Conservation (phyloP, 2,329 filamentous ascomycete species). For the Scytalidium sp. region DNA sequence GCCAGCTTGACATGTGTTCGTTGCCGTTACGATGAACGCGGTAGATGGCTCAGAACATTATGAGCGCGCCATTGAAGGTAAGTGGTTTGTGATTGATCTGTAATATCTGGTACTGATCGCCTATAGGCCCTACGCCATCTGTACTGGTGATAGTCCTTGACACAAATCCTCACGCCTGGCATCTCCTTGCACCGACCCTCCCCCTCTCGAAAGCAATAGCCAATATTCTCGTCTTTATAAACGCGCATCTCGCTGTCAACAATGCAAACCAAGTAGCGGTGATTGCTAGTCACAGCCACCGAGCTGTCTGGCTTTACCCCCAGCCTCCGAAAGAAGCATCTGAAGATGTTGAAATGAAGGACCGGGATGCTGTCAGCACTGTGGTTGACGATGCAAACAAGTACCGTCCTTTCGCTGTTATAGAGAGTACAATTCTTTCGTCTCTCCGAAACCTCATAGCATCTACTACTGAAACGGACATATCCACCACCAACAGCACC, state of each 20-base stretch:
- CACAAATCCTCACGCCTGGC: conserved; percentile 95
- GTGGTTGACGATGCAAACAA: conserved; percentile 65
- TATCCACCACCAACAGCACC: conserved; percentile 70
- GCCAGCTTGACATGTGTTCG: not conserved
- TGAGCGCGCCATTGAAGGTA: conserved; percentile 42
- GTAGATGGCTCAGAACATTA: conserved; percentile 61
- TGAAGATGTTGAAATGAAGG: conserved; percentile 56
- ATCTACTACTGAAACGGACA: conserved; percentile 60
- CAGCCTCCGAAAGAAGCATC: conserved; percentile 34
- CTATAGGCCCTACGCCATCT: conserved; percentile 62
- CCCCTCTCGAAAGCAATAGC: conserved; percentile 82
- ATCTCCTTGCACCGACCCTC: conserved; percentile 68
- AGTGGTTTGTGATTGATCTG: conserved; percentile 15
- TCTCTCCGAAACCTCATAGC: conserved; percentile 73
- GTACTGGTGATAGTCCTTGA: conserved; percentile 90
- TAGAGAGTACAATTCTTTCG: conserved; percentile 75
- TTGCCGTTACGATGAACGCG: conserved; percentile 52
- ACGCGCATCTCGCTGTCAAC: conserved; percentile 91
- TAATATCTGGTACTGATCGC: conserved; percentile 10
- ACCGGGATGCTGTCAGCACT: conserved; percentile 33
- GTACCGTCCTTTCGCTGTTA: conserved; percentile 84
- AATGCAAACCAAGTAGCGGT: conserved; percentile 91
- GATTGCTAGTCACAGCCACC: conserved; percentile 83
- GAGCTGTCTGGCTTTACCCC: conserved; percentile 88
- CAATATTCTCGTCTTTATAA: conserved; percentile 91